Evolutionary conservation across 371 early-diverging fungal genomes (phyloP).

Genomic region (Mucor saturninus): DNA sequence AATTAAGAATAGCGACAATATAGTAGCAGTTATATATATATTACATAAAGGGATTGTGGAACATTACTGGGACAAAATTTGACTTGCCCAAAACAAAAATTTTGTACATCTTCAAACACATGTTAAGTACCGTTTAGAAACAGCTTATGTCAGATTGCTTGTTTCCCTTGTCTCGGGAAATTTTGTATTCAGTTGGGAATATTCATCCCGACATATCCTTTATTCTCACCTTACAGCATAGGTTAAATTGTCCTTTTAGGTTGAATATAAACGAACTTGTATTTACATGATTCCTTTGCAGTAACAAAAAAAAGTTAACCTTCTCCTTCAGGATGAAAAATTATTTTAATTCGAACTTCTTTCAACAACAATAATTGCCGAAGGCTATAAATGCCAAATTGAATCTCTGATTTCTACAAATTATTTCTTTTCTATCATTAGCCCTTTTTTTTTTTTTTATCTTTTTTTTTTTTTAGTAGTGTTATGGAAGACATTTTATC

Average conservation of each 20-base stretch:
- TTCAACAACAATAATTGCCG: slow-evolving; percentile 5
- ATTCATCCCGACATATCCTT: too few relatives aligned
- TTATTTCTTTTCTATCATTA: slow-evolving; percentile 4
- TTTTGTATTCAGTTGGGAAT: neutral
- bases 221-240: too few relatives aligned
- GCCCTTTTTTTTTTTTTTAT: neutral
- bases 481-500: slow-evolving; percentile 15
- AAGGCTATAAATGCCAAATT: neutral
- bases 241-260: too few relatives aligned
- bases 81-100: neutral
- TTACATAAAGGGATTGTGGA: neutral
- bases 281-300: too few relatives aligned
- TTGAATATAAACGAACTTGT: too few relatives aligned
- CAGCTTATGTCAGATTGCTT: neutral
- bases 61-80: neutral
- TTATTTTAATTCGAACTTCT: too few relatives aligned
- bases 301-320: too few relatives aligned
- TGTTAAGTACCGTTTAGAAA: neutral
- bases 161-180: slow-evolving; percentile 1
- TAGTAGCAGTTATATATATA: neutral
- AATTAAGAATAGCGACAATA: too few relatives aligned
- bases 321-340: neutral
- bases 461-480: neutral
- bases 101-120: slow-evolving; percentile 2
- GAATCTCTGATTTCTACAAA: neutral